These are phyloP conservation scores for Penicillium lividum DNA, from an alignment of 495 filamentous ascomycete genomes.

Conservation along the genomic window DNA sequence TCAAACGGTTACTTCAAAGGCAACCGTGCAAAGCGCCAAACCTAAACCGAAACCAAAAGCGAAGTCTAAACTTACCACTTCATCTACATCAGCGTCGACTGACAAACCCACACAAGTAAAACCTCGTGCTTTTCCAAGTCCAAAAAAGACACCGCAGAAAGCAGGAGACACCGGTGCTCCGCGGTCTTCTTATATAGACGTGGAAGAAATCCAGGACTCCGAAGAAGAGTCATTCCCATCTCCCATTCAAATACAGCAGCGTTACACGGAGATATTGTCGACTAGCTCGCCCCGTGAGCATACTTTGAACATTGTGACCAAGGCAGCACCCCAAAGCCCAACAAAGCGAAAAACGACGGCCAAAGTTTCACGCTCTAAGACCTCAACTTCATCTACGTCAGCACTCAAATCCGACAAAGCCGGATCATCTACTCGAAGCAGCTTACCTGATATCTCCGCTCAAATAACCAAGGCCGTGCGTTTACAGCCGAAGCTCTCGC, in stretches of 20 bases:
- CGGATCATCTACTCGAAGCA: constrained; percentile 7
- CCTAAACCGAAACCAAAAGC: constrained; percentile 15
- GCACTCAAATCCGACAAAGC: constrained; percentile 4
- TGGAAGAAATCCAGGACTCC: constrained; percentile 69
- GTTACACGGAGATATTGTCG: constrained; percentile 14
- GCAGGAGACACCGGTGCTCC: not conserved
- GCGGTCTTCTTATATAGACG: constrained; percentile 28
- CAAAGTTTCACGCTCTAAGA: constrained; percentile 9
- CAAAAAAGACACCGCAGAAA: not conserved
- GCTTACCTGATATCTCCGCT: constrained; percentile 49
- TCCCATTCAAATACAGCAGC: constrained; percentile 34
- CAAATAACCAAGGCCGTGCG: constrained; percentile 69
- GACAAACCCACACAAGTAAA: not conserved
- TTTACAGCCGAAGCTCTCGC: constrained; percentile 48
- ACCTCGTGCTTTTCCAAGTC: not conserved
- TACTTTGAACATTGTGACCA: constrained; percentile 19
- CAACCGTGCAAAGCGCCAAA: not conserved
- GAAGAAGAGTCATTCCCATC: constrained; percentile 48
- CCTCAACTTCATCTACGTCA: constrained; percentile 2
- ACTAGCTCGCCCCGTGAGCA: constrained; percentile 6
- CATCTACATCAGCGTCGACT: not conserved
- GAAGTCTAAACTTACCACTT: constrained; percentile 11
- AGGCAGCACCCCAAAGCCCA: constrained; percentile 8
- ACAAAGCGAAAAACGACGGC: constrained; percentile 17
- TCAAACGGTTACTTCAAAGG: not conserved